Conservation (phyloP, 2,329 filamentous ascomycete genomes). For the Fusarium anthophilum region DNA sequence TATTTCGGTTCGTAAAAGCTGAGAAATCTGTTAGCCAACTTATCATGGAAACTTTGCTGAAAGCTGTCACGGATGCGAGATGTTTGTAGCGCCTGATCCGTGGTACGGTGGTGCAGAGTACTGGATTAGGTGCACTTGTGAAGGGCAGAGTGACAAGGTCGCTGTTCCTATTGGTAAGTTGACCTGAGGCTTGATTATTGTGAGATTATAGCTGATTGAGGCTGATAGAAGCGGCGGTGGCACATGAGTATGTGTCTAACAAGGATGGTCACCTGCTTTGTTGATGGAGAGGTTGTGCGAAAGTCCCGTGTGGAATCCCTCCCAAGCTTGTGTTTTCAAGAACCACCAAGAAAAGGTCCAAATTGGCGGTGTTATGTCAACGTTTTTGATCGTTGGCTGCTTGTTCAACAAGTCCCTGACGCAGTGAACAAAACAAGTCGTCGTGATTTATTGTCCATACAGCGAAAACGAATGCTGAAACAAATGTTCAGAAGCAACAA, state of each 20-base stretch:
- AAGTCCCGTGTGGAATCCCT: too few relatives aligned
- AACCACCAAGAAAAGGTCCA: too few relatives aligned
- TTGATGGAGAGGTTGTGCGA: too few relatives aligned
- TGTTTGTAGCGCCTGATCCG: conserved; percentile 1
- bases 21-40: background rate
- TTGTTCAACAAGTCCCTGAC: too few relatives aligned
- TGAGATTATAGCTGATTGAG: background rate
- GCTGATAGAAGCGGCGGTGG: background rate
- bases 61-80: background rate
- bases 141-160: background rate
- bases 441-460: too few relatives aligned
- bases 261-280: background rate
- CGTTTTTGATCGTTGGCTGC: too few relatives aligned
- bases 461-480: too few relatives aligned
- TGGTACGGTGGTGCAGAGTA: background rate
- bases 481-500: too few relatives aligned
- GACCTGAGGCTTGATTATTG: fast-evolving
- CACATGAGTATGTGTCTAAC: conserved; percentile 6
- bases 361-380: too few relatives aligned
- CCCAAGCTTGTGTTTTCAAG: too few relatives aligned
- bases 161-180: background rate
- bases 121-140: background rate
- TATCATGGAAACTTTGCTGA: background rate
- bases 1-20: fast-evolving
- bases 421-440: too few relatives aligned